Conservation (phyloP, 2,329 filamentous ascomycete species). For the Lecanicillium sp. region DNA sequence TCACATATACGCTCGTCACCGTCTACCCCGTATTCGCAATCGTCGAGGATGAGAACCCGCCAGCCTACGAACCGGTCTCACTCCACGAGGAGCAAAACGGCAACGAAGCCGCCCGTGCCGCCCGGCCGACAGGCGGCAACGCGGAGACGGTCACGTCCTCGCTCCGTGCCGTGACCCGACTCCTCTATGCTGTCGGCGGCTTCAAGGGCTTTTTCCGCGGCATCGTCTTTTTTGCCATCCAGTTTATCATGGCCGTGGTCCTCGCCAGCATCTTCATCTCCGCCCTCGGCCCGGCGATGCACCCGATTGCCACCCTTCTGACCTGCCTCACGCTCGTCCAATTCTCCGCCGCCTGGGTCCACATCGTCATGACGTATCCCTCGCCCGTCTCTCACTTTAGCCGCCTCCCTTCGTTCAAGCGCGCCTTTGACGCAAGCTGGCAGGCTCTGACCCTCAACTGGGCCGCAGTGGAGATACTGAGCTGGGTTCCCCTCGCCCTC, state of each 20-base stretch:
- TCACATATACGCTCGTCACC: slow-evolving; percentile 41
- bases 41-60: slow-evolving; percentile 49
- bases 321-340: slow-evolving; percentile 57
- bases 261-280: slow-evolving; percentile 37
- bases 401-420: slow-evolving; percentile 59
- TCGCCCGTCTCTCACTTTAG: slow-evolving; percentile 56
- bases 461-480: slow-evolving; percentile 44
- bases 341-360: slow-evolving; percentile 72
- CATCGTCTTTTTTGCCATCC: slow-evolving; percentile 40
- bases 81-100: slow-evolving; percentile 26
- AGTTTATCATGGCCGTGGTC: slow-evolving; percentile 24
- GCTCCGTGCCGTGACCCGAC: slow-evolving; percentile 40
- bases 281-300: slow-evolving; percentile 18
- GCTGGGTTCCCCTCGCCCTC: slow-evolving; percentile 35
- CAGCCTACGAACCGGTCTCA: slow-evolving; percentile 44
- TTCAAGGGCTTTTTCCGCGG: slow-evolving; percentile 64
- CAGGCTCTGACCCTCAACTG: slow-evolving; percentile 58
- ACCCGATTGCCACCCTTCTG: slow-evolving; percentile 44
- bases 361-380: slow-evolving; percentile 71
- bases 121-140: slow-evolving; percentile 22
- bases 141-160: slow-evolving; percentile 39
- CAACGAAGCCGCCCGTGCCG: slow-evolving; percentile 25
- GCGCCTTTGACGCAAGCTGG: slow-evolving; percentile 60
- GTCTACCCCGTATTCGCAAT: slow-evolving; percentile 49
- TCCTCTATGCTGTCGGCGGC: slow-evolving; percentile 57